Evolutionary conservation across 2,329 filamentous ascomycete species (phyloP).

Genomic region (Dendryphion nanum): DNA sequence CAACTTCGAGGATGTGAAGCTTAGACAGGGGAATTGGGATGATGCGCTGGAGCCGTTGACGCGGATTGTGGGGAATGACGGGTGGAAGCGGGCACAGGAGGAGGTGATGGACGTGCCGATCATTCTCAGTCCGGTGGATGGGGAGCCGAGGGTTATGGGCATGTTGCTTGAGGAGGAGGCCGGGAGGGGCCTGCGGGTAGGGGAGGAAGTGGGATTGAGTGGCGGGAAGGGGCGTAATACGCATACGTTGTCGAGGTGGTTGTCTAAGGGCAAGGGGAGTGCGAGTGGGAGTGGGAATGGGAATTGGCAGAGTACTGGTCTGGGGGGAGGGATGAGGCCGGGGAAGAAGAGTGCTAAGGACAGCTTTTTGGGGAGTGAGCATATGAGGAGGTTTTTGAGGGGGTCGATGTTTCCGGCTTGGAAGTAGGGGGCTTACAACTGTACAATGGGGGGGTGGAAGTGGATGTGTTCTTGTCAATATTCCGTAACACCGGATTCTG

Average conservation of each 20-base stretch:
- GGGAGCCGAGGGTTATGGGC: conserved; percentile 34
- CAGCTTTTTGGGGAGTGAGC: conserved; percentile 35
- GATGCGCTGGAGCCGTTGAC: conserved; percentile 74
- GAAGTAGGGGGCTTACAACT: conserved; percentile 24
- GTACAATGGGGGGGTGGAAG: background rate
- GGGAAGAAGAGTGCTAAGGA: conserved; percentile 29
- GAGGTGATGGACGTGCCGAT: conserved; percentile 44
- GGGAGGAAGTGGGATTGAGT: conserved; percentile 24
- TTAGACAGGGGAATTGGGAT: conserved; percentile 75
- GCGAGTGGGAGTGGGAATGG: conserved; percentile 2
- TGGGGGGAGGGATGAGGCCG: no score
- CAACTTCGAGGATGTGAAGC: conserved; percentile 72
- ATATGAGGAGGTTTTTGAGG: conserved; percentile 36
- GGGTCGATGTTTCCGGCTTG: conserved; percentile 29
- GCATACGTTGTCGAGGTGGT: conserved; percentile 32
- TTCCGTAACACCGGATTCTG: background rate
- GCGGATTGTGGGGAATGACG: conserved; percentile 40
- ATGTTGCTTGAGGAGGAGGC: conserved; percentile 33
- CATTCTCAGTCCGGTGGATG: conserved; percentile 34
- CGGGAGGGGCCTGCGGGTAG: no score
- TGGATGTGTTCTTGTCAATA: background rate
- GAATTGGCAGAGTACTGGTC: no score
- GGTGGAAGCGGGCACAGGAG: conserved; percentile 41
- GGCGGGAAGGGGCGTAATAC: conserved; percentile 15
- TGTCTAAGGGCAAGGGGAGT: conserved; percentile 24